A percentile compares a stretch with the other conserved stretches of the same genome.
Conservation (phyloP, 2,329 filamentous ascomycete species). For the Capronia americana region DNA sequence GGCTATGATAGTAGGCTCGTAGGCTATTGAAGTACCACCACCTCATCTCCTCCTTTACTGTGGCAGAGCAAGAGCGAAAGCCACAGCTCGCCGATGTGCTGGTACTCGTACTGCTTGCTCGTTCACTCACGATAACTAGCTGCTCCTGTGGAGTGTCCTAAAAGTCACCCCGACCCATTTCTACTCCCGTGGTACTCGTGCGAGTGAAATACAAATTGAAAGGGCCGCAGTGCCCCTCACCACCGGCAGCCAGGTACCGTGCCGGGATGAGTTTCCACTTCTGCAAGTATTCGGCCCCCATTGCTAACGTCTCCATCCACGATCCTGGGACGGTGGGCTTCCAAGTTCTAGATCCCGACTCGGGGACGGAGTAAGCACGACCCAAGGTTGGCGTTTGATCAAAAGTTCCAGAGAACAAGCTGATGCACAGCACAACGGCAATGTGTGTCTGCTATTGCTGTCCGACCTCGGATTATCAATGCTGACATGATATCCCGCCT, state of each 20-base stretch:
- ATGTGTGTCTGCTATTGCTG: not conserved
- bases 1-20: slow-evolving; percentile 2
- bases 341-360: slow-evolving; percentile 10
- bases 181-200: not conserved
- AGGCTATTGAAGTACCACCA: not conserved
- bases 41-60: slow-evolving; percentile 15
- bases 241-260: slow-evolving; percentile 20
- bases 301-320: slow-evolving; percentile 4
- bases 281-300: slow-evolving; percentile 3
- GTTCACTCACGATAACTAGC: too few species aligned
- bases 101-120: not conserved
- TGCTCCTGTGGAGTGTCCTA: too few species aligned
- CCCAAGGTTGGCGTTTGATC: not conserved
- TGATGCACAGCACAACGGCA: slow-evolving; percentile 6
- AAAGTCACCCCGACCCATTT: not conserved
- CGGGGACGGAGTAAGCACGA: slow-evolving; percentile 12
- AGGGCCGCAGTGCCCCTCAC: not conserved
- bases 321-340: slow-evolving; percentile 1
- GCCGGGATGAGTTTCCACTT: slow-evolving; percentile 12
- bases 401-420: slow-evolving; percentile 12
- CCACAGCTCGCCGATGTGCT: not conserved
- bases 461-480: not conserved
- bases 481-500: slow-evolving; percentile 8
- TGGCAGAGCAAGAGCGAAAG: too few species aligned
- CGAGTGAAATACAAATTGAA: not conserved